Base-by-base conservation (phyloP, 768 basidiomycete species). In the Hygrophoropsis aurantiaca region DNA sequence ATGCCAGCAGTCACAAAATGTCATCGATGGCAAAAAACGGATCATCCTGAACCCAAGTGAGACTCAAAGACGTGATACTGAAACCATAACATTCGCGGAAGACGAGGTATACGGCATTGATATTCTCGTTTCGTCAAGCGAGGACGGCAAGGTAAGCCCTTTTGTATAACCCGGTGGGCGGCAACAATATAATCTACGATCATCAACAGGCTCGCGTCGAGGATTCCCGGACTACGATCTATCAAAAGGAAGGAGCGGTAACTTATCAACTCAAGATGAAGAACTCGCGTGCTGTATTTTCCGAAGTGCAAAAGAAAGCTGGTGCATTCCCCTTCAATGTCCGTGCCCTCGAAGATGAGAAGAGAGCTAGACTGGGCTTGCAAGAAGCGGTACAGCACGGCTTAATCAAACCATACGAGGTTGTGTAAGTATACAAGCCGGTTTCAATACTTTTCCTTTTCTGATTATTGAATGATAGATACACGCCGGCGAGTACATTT, bases 261-360 rank as follows among this genome's bases (percentile, higher is more conserved):
- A 94, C 90, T 33, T 98, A 98, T 72, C 90, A 93, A 66, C 79
- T 98, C 61, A 98, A 98, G 77, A 87, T 95, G 84, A 97, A 95
- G 76, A 95, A 89, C 53, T 94, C 94, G 36, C 88, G 95, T 53
- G 81, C 87, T n/a, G 87, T 95, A 34, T 98, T 97, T 73, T 89
- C 90, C 41, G 95, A 98, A 69, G 90, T 97, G 58, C 90, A 94
- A 72, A 94, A 93, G 78, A 98, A 97, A 70, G 91, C 97, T 34
- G 95, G 95, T 20, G 79, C 92, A 4, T 98, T 99, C 83, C 95
- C 97, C 26, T 97, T 99, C 79, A 97, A 94, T 59, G 80, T 99
- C 53, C 90, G 97, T 52, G 78, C 78, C 38, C 78, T 98, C 48
- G 95, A 95, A 54, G 95, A 98, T 61, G 95, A 98, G 78, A 94